Conservation (phyloP, 768 basidiomycete genomes). For the Agaricus blazei region DNA sequence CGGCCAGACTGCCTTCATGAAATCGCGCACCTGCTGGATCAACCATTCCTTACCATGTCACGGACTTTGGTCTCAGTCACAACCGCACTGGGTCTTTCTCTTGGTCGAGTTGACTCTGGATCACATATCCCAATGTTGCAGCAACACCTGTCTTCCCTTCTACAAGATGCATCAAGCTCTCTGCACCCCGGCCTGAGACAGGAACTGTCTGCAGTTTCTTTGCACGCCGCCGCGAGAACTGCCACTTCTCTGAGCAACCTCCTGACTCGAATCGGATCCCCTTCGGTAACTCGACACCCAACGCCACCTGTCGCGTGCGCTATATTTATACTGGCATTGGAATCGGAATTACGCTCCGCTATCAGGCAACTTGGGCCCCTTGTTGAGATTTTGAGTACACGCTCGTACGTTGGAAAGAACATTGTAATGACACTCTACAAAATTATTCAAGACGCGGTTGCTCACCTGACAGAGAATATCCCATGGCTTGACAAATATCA, state of each 20-base stretch:
- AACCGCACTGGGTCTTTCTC: constrained; percentile 46
- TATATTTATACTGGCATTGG: constrained; percentile 62
- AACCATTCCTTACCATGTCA: constrained; percentile 43
- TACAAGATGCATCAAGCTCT: constrained; percentile 23
- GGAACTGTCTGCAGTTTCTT: constrained; percentile 33
- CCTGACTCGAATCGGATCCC: constrained; percentile 28
- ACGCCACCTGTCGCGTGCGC: constrained; percentile 59
- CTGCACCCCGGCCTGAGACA: constrained; percentile 31
- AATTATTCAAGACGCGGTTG: constrained; percentile 53
- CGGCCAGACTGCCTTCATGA: constrained; percentile 64
- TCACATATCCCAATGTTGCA: constrained; percentile 55
- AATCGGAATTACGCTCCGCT: constrained; percentile 53
- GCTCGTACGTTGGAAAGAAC: constrained; percentile 44
- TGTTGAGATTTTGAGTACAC: constrained; percentile 48
- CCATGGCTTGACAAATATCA: constrained; percentile 69
- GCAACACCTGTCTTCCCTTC: constrained; percentile 38
- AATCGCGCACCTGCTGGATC: constrained; percentile 62
- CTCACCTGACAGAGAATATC: constrained; percentile 54
- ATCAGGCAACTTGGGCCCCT: constrained; percentile 53
- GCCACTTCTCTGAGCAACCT: constrained; percentile 41
- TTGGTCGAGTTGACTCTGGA: constrained; percentile 52
- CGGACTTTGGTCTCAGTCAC: constrained; percentile 51
- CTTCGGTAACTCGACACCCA: constrained; percentile 29
- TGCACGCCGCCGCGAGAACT: constrained; percentile 38
- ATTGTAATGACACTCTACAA: constrained; percentile 70